Percentiles rank a stretch among this genome's conserved stretches.
Evolutionary conservation across 805 yeast genomes (phyloP).

Genomic region (Pichia paraexigua): DNA sequence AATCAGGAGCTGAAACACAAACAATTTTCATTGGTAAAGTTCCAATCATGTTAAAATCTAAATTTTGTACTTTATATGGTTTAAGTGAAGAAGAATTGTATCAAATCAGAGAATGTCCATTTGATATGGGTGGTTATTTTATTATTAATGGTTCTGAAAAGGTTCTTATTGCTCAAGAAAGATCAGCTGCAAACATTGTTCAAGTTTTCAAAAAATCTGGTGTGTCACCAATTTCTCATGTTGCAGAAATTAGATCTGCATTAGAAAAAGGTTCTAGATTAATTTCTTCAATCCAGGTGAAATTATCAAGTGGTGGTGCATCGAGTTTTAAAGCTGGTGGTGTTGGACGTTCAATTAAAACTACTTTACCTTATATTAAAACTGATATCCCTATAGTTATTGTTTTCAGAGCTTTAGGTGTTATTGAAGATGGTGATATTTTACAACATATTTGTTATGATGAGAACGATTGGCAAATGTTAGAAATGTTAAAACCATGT

Average conservation of each 20-base stretch:
- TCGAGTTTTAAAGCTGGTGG: constrained; percentile 41
- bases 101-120: constrained; percentile 96
- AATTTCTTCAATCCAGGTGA: constrained; percentile 89
- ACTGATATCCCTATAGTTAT: constrained; percentile 96
- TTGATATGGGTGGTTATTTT: constrained; percentile 99
- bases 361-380: constrained; percentile 92
- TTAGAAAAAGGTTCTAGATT: constrained; percentile 95
- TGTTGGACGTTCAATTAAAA: constrained; percentile 78
- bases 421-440: constrained; percentile 98
- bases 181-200: constrained; percentile 97
- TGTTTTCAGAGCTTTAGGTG: constrained; percentile 96
- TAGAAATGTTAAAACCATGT: constrained; percentile 98
- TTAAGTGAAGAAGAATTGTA: constrained; percentile 88
- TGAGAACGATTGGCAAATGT: constrained; percentile 98
- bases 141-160: constrained; percentile 98
- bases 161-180: constrained; percentile 96
- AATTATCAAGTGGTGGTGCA: constrained; percentile 51
- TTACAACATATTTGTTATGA: constrained; percentile 97
- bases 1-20: constrained; percentile 30
- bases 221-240: constrained; percentile 90
- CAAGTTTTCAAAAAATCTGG: constrained; percentile 98
- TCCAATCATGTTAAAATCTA: constrained; percentile 96
- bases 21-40: constrained; percentile 83
- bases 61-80: constrained; percentile 87
- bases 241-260: constrained; percentile 96